phyloP scores from a whole-genome alignment of 2,329 filamentous ascomycete genomes.

The Pseudocercospora eumusae region DNA sequence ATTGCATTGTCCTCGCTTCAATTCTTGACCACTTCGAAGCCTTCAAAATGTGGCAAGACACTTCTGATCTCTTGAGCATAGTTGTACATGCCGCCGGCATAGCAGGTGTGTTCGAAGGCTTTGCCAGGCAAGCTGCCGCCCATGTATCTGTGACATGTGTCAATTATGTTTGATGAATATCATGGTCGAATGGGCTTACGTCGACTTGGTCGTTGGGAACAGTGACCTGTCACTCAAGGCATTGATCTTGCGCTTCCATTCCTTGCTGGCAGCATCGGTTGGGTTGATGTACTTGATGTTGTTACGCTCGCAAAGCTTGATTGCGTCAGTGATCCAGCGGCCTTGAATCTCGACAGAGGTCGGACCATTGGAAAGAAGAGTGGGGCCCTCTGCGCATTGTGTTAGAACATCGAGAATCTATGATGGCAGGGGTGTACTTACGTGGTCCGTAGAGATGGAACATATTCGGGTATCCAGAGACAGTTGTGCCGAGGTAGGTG shows the following conservation, averaged over 20 bases:
- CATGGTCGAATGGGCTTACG: slow-evolving; percentile 21
- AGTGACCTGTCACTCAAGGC: slow-evolving; percentile 32
- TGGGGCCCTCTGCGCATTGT: slow-evolving; percentile 43
- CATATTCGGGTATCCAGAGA: slow-evolving; percentile 41
- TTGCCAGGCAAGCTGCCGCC: slow-evolving; percentile 30
- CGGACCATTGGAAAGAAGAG: slow-evolving; percentile 46
- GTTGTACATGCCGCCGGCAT: slow-evolving; percentile 35
- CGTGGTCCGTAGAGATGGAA: slow-evolving; percentile 10
- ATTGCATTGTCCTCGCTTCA: not conserved
- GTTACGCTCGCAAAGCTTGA: slow-evolving; percentile 32
- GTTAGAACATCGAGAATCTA: no score
- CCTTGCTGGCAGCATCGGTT: slow-evolving; percentile 34
- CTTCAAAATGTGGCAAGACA: slow-evolving; percentile 30
- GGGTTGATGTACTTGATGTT: slow-evolving; percentile 37
- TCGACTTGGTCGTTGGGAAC: slow-evolving; percentile 37
- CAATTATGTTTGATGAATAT: not conserved
- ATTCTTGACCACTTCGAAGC: slow-evolving; percentile 32
- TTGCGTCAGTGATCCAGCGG: slow-evolving; percentile 40
- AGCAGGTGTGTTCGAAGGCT: slow-evolving; percentile 36
- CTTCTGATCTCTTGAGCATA: slow-evolving; percentile 36
- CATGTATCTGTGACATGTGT: slow-evolving; percentile 23
- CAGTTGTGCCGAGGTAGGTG: slow-evolving; percentile 49
- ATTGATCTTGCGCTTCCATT: slow-evolving; percentile 38
- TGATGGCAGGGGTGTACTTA: not conserved
- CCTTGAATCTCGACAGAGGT: slow-evolving; percentile 46